A percentile compares a stretch with the other conserved stretches of the same genome.
phyloP scores from a whole-genome alignment of 192 early-diverging fungal species.

The Umbelopsis sp. region DNA sequence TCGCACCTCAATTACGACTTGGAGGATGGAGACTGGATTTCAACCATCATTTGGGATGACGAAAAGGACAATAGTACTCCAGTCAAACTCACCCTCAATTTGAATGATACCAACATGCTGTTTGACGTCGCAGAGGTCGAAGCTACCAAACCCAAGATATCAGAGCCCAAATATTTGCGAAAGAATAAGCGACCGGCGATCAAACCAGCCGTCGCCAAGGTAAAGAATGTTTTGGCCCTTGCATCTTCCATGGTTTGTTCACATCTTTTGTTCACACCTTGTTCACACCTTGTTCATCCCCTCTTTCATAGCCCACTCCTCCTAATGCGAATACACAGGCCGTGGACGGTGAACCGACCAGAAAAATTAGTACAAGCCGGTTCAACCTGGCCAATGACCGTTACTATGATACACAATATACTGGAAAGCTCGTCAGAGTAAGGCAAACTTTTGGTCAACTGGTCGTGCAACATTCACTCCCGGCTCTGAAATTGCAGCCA shows the following conservation, averaged over 20 bases:
- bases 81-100: slow-evolving; percentile 56
- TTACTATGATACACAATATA: slow-evolving; percentile 74
- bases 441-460: slow-evolving; percentile 87
- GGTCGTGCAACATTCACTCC: slow-evolving; percentile 83
- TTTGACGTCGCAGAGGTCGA: slow-evolving; percentile 63
- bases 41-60: slow-evolving; percentile 82
- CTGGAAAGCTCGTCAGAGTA: slow-evolving; percentile 71
- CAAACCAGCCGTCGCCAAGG: not conserved
- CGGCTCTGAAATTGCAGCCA: slow-evolving; percentile 79
- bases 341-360: slow-evolving; percentile 60
- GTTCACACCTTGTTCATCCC: too few relatives aligned
- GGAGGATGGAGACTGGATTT: slow-evolving; percentile 70
- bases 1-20: slow-evolving; percentile 59
- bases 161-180: slow-evolving; percentile 28
- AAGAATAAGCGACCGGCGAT: slow-evolving; percentile 1
- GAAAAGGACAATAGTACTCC: slow-evolving; percentile 55
- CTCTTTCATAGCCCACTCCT: not conserved
- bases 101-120: slow-evolving; percentile 79
- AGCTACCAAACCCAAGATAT: slow-evolving; percentile 34
- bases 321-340: not conserved
- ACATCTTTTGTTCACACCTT: too few relatives aligned
- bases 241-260: not conserved
- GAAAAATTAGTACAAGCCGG: slow-evolving; percentile 63
- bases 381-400: slow-evolving; percentile 92
- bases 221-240: not conserved